phyloP scores from a whole-genome alignment of 2,329 filamentous ascomycete genomes.

The Xylaria sp. region DNA sequence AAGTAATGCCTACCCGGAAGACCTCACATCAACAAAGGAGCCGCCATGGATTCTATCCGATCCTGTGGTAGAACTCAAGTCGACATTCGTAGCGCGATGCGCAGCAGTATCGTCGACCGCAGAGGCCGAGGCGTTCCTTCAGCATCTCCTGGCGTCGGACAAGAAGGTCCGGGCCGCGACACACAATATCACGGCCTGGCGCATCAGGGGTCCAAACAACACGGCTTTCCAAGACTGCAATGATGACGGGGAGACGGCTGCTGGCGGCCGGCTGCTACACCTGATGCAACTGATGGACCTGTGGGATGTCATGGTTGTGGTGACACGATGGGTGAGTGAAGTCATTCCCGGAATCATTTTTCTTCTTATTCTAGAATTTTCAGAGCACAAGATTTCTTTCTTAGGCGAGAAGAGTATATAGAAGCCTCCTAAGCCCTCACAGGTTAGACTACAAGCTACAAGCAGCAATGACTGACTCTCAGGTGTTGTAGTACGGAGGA shows the following conservation, averaged over 20 bases:
- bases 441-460: not conserved
- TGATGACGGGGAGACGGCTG: conserved; percentile 95
- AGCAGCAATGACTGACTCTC: not conserved
- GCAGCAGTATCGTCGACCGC: conserved; percentile 74
- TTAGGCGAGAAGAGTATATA: not conserved
- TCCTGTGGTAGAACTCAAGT: conserved; percentile 81
- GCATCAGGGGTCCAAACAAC: conserved; percentile 71
- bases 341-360: not conserved
- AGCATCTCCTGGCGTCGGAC: conserved; percentile 82
- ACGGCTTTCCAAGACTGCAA: conserved; percentile 86
- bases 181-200: conserved; percentile 96
- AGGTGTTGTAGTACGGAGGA: conserved; percentile 82
- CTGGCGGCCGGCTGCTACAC: conserved; percentile 84
- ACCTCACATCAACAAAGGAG: conserved; percentile 42
- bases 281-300: conserved; percentile 95
- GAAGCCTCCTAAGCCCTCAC: not conserved
- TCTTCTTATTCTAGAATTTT: not conserved
- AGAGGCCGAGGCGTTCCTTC: conserved; percentile 76
- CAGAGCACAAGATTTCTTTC: not conserved
- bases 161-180: conserved; percentile 86
- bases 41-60: conserved; percentile 79
- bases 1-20: conserved; percentile 33
- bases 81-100: conserved; percentile 84
- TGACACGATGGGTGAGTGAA: conserved; percentile 65
- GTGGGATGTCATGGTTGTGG: conserved; percentile 92